A percentile compares a stretch with the other conserved stretches of the same genome.
These are phyloP conservation scores for Petunia secreta DNA, from an alignment of 257 asterid species.

Conservation along the genomic window DNA sequence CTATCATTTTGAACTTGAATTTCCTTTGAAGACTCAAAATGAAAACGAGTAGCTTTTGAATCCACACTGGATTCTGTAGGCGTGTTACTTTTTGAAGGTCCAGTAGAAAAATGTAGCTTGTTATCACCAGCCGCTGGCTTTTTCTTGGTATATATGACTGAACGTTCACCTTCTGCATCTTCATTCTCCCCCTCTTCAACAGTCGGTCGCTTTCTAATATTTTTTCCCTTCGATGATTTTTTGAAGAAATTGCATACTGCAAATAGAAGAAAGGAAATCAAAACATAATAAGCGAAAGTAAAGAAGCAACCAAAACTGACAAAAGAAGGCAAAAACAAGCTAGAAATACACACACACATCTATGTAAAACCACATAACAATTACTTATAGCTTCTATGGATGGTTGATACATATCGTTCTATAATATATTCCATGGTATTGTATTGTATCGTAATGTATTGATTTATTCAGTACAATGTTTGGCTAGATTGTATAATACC, in stretches of 20 bases:
- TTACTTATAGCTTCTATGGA: too few relatives aligned
- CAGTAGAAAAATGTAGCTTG: conserved; percentile 68
- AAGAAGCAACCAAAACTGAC: too few relatives aligned
- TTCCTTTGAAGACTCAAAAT: conserved; percentile 72
- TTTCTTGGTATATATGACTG: conserved; percentile 58
- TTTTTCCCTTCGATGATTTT: conserved; percentile 80
- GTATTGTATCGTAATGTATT: too few relatives aligned
- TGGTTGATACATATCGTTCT: too few relatives aligned
- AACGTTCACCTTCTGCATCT: conserved; percentile 52
- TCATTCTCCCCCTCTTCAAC: conserved; percentile 55
- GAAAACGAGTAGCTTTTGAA: conserved; percentile 52
- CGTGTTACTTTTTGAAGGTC: conserved; percentile 44
- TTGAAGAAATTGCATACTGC: conserved; percentile 84
- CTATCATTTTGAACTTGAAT: conserved; percentile 87
- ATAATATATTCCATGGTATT: too few relatives aligned
- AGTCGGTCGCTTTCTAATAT: conserved; percentile 70
- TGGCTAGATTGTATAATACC: too few relatives aligned
- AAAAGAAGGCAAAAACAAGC: too few relatives aligned
- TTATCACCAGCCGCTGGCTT: conserved; percentile 54
- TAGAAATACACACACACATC: too few relatives aligned
- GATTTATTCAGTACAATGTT: too few relatives aligned
- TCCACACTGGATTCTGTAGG: conserved; percentile 45
- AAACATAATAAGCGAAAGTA: too few relatives aligned
- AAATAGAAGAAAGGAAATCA: neutral
- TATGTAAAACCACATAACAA: too few relatives aligned